Evolutionary conservation across 2,329 filamentous ascomycete genomes (phyloP), one percentile per base, ranked within the genome.

Genomic region (Coniosporium tulheliwenetii): DNA sequence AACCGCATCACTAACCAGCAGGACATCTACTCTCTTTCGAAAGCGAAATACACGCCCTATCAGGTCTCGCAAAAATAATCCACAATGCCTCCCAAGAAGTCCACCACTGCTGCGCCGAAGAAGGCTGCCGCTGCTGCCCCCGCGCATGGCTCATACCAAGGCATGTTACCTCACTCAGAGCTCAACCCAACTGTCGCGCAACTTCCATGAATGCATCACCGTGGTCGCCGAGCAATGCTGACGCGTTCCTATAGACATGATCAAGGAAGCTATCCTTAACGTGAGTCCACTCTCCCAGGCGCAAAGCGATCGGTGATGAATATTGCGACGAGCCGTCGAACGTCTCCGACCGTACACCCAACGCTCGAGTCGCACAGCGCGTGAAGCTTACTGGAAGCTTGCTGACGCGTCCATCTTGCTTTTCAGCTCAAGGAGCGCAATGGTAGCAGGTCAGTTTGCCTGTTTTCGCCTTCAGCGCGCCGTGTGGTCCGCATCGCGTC

Each of bases 181-280:
- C 54, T 44, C 59, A 57, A 57, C 60, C 52, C 61, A 56, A 47
- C 47, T 57, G 60, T 73, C 66, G 66, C 67, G 59, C 56, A 38
- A 46, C 46, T 38, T 49, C 55, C 51, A 58, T 54, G 40, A 44
- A 51, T 43, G 41, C 49, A 58, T 56, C 47, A 53, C 59, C 54
- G 44, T 62, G 54, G 60, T 77, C 72, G 70, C 73, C 54, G 62
- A 55, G 48, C 50, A 59, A 61, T 71, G 58, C 70, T 75, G 65
- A 76, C 69, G 51, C 43, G 51, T 48, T 50, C 36, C 54, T 56
- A 57, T 60, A 79, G 77, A 79, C 63, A 80, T 81, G 77, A 78
- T 81, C 62, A 79, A 79, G 65, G 76, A 81, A 61, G 77, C 77
- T 51, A 77, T 81, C 58, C 61, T 79, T 56, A 74, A 71, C 63